Conservation (phyloP, 352 stramenopile species). For the Phytophthora fragariaefolia region DNA sequence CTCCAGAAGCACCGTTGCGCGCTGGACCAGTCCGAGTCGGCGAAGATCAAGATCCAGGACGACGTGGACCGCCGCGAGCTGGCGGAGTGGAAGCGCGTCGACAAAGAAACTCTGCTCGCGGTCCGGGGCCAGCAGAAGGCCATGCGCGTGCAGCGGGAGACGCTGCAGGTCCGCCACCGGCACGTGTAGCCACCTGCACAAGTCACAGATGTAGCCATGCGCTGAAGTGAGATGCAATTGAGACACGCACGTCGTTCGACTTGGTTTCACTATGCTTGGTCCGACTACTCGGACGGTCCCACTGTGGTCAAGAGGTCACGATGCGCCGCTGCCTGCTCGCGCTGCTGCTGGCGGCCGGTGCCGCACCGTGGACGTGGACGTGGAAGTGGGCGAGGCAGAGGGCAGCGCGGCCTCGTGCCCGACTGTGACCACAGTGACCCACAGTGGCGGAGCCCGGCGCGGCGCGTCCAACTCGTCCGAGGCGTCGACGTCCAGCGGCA, state of each 20-base stretch:
- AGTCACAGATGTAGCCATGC: slow-evolving; percentile 21
- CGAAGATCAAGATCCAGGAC: slow-evolving; percentile 50
- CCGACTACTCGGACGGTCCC: slow-evolving; percentile 9
- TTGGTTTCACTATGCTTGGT: slow-evolving; percentile 21
- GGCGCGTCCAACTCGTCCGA: too few species aligned
- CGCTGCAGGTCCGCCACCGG: slow-evolving; percentile 19
- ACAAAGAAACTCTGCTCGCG: slow-evolving; percentile 48
- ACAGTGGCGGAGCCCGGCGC: too few species aligned
- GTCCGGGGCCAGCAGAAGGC: slow-evolving; percentile 60
- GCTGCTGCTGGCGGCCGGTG: slow-evolving; percentile 9
- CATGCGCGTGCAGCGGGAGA: slow-evolving; percentile 35
- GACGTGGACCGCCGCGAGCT: slow-evolving; percentile 37
- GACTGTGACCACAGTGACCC: slow-evolving; percentile 42
- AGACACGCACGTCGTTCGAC: slow-evolving; percentile 5
- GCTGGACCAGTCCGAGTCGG: slow-evolving; percentile 63
- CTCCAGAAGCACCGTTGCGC: slow-evolving; percentile 43
- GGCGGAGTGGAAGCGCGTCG: slow-evolving; percentile 34
- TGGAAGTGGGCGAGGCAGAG: slow-evolving; percentile 41
- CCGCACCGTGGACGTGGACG: slow-evolving; percentile 19
- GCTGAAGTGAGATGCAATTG: slow-evolving; percentile 7
- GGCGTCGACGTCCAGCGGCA: slow-evolving; percentile 22
- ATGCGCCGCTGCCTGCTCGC: slow-evolving; percentile 10
- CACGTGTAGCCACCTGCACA: slow-evolving; percentile 5
- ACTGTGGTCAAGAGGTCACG: too few species aligned
- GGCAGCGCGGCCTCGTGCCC: slow-evolving; percentile 28